A percentile compares a stretch with the other conserved stretches of the same genome.
These are phyloP conservation scores for Jackrogersella multiformis DNA, from an alignment of 495 filamentous ascomycete genomes.

Conservation along the genomic window DNA sequence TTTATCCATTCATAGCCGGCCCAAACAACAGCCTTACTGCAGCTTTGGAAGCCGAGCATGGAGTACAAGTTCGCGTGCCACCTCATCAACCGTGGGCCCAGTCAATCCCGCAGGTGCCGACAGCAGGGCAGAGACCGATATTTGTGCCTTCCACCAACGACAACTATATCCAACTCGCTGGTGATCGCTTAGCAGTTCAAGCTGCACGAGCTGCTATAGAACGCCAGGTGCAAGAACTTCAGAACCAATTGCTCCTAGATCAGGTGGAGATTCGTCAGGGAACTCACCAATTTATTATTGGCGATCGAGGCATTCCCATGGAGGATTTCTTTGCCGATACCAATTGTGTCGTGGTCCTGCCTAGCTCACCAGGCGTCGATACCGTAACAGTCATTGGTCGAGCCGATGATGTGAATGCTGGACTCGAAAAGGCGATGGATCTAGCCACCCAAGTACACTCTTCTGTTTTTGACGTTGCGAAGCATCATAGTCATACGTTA, in stretches of 20 bases:
- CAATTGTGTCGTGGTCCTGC: conserved; percentile 87
- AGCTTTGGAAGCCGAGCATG: conserved; percentile 69
- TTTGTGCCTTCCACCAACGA: conserved; percentile 71
- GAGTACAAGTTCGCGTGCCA: conserved; percentile 80
- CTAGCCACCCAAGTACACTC: conserved; percentile 84
- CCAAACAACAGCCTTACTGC: conserved; percentile 73
- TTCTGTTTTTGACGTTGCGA: conserved; percentile 78
- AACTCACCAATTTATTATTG: conserved; percentile 91
- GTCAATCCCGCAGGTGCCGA: conserved; percentile 72
- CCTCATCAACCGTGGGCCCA: conserved; percentile 77
- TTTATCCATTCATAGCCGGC: conserved; percentile 94
- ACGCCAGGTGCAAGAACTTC: conserved; percentile 74
- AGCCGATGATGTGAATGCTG: conserved; percentile 72
- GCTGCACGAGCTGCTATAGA: conserved; percentile 82
- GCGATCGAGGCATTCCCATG: conserved; percentile 76
- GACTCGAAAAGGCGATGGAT: conserved; percentile 80
- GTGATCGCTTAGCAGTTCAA: conserved; percentile 85
- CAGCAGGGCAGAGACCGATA: conserved; percentile 67
- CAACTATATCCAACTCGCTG: conserved; percentile 82
- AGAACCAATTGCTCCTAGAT: conserved; percentile 71
- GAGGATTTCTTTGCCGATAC: conserved; percentile 90
- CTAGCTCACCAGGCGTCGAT: conserved; percentile 77
- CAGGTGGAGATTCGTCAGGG: conserved; percentile 78
- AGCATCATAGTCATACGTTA: conserved; percentile 77
- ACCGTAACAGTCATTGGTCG: conserved; percentile 86